Evolutionary conservation across 257 asterid genomes (phyloP).

Genomic region (Forsythia suspensa): DNA sequence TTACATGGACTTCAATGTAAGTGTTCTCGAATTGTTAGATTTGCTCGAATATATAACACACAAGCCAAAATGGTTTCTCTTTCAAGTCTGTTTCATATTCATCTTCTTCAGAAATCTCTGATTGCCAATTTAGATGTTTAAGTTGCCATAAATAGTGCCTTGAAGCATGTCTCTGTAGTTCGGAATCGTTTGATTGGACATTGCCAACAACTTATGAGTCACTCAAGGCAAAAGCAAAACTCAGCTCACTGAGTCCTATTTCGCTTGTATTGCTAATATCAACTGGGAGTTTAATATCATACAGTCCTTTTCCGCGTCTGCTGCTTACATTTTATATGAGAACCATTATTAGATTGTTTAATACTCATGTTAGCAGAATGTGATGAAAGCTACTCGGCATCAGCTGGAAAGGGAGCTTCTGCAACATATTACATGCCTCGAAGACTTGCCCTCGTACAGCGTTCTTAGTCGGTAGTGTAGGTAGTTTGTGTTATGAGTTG

Average conservation of each 20-base stretch:
- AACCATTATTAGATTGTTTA: background rate
- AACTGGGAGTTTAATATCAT: background rate
- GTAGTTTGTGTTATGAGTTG: slow-evolving; percentile 7
- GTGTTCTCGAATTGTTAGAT: slow-evolving; percentile 22
- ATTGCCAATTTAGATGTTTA: background rate
- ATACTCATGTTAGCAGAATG: slow-evolving; percentile 42
- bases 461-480: slow-evolving; percentile 60
- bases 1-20: slow-evolving; percentile 96
- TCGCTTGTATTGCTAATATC: background rate
- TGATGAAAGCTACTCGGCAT: slow-evolving; percentile 97
- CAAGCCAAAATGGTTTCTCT: background rate
- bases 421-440: slow-evolving; percentile 69
- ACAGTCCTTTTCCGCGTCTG: background rate
- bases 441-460: slow-evolving; percentile 83
- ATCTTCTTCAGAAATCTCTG: background rate
- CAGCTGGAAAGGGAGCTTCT: slow-evolving; percentile 93
- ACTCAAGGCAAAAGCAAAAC: background rate
- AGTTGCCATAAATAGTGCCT: background rate
- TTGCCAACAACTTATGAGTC: background rate
- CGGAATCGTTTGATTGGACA: background rate
- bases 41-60: background rate
- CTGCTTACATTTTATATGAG: background rate
- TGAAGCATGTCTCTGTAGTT: background rate
- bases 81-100: background rate
- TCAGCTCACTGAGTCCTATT: background rate